Evolutionary conservation across 768 basidiomycete genomes (phyloP), one percentile per base, ranked within the genome.

Genomic region (Termitomyces bulborhizus): DNA sequence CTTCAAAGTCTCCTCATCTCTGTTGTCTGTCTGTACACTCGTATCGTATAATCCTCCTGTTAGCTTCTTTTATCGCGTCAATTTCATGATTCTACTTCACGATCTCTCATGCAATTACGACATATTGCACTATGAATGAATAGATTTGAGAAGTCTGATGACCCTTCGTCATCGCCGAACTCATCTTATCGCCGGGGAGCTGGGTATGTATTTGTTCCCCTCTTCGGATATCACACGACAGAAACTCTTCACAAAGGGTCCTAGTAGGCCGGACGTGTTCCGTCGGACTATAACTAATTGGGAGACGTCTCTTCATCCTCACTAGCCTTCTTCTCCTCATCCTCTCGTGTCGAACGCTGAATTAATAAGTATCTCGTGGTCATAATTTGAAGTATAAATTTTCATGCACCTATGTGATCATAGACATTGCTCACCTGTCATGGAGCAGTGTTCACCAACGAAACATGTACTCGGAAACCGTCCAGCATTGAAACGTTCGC

Each of bases 1-100:
- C 18, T 26, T 46, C 52, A 11, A 50, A 36, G 46, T 53, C 36
- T 51, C 47, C 5, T 46, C 31, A n/a, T 57, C 34, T 51, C 34
- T 54, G 44, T 34, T 60, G 52, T 58, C 13, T 58, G 54, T 49
- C 55, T 62, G 59, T 60, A 60, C 48, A 48, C 46, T 60, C 56
- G 51, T 52, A 32, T 54, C 43, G 45, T 56, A 59, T 59, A 56
- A 53, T 57, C 59, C 43, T 56, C 48, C 2, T 58, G 51, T 57
- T 31, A 53, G 53, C 45, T 50, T 49, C 42, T 50, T 34, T 27
- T 42, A 50, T 46, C 48, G 51, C 47, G 24, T 48, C 51, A 47
- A 62, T 57, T 46, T 50, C 26, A 62, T 29, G 55, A 57, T 55
- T 55, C 54, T 54, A 48, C 45, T 53, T 51, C 54, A 50, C 21